Conservation (phyloP, 495 filamentous ascomycete genomes). For the Stereocaulon alpinum region DNA sequence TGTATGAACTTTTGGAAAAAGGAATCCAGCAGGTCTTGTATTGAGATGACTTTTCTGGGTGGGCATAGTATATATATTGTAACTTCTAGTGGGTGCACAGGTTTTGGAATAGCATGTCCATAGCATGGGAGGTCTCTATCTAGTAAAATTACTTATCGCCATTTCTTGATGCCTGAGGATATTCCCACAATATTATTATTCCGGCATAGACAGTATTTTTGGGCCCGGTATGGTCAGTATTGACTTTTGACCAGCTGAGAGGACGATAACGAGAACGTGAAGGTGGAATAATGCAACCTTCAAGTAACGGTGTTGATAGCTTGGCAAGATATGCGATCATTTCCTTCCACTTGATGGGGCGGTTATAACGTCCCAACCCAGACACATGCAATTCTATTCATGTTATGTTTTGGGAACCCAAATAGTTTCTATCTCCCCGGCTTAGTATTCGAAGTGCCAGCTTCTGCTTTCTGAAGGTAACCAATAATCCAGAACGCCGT, state of each 20-base stretch:
- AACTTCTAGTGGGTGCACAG: constrained; percentile 1
- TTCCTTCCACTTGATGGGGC: too few relatives aligned
- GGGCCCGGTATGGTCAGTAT: not conserved
- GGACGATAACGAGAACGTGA: not conserved
- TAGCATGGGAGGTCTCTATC: not conserved
- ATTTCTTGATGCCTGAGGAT: too few relatives aligned
- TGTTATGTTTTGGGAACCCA: too few relatives aligned
- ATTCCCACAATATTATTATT: too few relatives aligned
- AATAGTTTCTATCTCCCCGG: too few relatives aligned
- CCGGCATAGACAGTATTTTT: too few relatives aligned
- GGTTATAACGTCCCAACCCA: too few relatives aligned
- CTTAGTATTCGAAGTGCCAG: too few relatives aligned
- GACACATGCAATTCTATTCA: too few relatives aligned
- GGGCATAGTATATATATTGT: not conserved
- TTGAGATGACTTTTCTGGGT: not conserved
- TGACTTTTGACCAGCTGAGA: not conserved
- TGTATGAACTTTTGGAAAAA: not conserved
- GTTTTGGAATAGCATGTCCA: not conserved
- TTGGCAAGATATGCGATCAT: too few relatives aligned
- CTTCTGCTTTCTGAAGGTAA: too few relatives aligned
- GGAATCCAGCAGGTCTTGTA: not conserved
- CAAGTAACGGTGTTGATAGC: not conserved
- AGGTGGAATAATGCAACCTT: not conserved
- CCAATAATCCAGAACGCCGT: too few relatives aligned
- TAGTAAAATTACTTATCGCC: not conserved